phyloP scores from a whole-genome alignment of 139 green algal genomes.

The Raphidocelis subcapitata region DNA sequence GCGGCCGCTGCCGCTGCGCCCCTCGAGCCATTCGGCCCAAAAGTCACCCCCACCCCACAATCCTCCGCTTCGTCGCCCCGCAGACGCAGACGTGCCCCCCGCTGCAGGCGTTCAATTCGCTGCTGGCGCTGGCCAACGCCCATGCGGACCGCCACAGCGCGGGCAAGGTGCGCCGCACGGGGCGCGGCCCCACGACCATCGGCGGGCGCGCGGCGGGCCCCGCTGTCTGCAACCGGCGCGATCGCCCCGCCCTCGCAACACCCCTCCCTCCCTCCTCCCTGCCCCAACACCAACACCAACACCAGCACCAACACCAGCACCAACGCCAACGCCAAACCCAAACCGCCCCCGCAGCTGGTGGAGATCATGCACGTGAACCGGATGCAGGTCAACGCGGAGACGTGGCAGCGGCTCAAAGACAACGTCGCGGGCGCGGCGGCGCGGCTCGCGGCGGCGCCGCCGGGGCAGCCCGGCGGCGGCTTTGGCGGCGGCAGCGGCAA shows the following conservation, averaged over 20 bases:
- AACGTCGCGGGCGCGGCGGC: too few relatives aligned
- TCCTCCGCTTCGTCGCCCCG: not conserved
- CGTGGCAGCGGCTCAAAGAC: not conserved
- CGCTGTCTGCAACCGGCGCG: not conserved
- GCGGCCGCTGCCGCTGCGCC: not conserved
- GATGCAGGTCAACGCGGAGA: slow-evolving; percentile 1
- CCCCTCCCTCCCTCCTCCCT: not conserved
- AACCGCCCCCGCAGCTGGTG: not conserved
- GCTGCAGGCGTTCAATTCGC: slow-evolving; percentile 15
- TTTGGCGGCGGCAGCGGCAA: too few relatives aligned
- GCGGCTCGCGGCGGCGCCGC: too few relatives aligned
- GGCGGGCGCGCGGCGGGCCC: not conserved
- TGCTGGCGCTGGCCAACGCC: slow-evolving; percentile 13
- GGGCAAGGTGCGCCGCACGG: slow-evolving; percentile 24
- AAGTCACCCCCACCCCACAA: not conserved
- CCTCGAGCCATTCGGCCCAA: not conserved
- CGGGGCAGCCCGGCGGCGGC: too few relatives aligned
- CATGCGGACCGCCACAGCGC: not conserved
- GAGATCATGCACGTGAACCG: not conserved
- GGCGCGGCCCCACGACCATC: not conserved
- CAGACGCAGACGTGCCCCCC: slow-evolving; percentile 19
- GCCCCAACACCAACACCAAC: not conserved
- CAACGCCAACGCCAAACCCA: not conserved
- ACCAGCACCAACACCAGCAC: not conserved
- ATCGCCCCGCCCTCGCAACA: not conserved